Percentiles rank a stretch among this genome's conserved stretches.
Evolutionary conservation across 495 filamentous ascomycete species (phyloP).

Genomic region (Entonaema liquescens): DNA sequence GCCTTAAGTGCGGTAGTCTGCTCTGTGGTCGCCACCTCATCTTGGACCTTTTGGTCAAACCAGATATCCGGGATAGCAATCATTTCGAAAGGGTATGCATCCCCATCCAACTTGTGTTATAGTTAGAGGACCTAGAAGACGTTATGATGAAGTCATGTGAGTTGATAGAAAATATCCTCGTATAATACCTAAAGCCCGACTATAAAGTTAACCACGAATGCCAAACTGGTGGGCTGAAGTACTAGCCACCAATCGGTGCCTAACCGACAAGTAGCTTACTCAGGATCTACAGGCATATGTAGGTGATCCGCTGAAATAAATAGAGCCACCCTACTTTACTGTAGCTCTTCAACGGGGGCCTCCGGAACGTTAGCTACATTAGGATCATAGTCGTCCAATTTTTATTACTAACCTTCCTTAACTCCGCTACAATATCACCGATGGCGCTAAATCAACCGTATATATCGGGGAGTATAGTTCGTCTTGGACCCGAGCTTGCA

Average conservation of each 20-base stretch:
- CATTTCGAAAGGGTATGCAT: background rate
- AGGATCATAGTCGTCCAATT: background rate
- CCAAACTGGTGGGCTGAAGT: background rate
- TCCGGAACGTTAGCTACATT: background rate
- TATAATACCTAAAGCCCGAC: background rate
- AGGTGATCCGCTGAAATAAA: background rate
- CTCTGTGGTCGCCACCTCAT: background rate
- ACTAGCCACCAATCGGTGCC: background rate
- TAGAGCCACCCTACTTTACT: background rate
- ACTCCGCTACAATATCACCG: background rate
- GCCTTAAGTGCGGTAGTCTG: background rate
- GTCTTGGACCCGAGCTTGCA: background rate
- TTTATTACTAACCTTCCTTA: background rate
- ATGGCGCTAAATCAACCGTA: background rate
- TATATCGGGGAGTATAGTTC: background rate
- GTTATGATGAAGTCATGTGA: background rate
- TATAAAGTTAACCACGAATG: background rate
- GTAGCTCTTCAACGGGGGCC: background rate
- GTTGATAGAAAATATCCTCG: background rate
- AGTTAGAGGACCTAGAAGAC: background rate
- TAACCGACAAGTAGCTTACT: background rate
- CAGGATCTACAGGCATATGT: background rate
- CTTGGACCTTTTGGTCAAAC: conserved; percentile 4
- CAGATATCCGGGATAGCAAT: background rate
- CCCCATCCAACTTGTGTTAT: background rate